Percentiles rank a stretch among this genome's conserved stretches.
Conservation (phyloP, 148 eudicot species). For the Chenopodium album region DNA sequence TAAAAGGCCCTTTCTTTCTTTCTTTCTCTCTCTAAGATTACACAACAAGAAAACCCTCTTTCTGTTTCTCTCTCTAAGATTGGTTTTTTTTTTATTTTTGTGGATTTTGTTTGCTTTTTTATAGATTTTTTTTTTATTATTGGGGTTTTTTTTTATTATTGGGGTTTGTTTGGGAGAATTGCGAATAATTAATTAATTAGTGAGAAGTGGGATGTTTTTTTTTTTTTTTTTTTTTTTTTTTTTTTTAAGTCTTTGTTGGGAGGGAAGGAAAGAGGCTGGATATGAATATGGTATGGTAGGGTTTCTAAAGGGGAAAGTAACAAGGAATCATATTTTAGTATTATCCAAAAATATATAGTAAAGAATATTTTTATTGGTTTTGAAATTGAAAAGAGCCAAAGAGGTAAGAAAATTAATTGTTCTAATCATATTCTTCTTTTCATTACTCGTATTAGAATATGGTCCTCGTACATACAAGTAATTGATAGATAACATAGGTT, state of each 20-base stretch:
- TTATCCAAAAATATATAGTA: not conserved
- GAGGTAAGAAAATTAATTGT: not conserved
- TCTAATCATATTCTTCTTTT: no score
- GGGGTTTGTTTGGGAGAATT: not conserved
- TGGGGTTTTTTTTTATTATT: no score
- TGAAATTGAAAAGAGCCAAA: no score
- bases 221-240: not conserved
- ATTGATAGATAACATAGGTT: no score
- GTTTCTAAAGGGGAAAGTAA: constrained; percentile 16
- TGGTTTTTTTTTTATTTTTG: not conserved
- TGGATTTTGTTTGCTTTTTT: constrained; percentile 9
- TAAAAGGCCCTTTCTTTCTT: not conserved
- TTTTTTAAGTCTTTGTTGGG: not conserved
- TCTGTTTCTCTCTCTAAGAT: not conserved
- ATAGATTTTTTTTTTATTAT: not conserved
- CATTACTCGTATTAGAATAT: no score
- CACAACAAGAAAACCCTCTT: constrained; percentile 16
- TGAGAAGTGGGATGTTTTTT: not conserved
- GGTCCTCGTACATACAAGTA: no score
- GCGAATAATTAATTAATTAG: constrained; percentile 13
- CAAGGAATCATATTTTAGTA: not conserved
- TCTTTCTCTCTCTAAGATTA: not conserved
- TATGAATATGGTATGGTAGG: not conserved
- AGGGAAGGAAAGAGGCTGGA: not conserved
- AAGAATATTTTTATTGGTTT: no score